phyloP scores from a whole-genome alignment of 1,284 basidiomycete species.

The Anthracocystis panici-leucophaei region DNA sequence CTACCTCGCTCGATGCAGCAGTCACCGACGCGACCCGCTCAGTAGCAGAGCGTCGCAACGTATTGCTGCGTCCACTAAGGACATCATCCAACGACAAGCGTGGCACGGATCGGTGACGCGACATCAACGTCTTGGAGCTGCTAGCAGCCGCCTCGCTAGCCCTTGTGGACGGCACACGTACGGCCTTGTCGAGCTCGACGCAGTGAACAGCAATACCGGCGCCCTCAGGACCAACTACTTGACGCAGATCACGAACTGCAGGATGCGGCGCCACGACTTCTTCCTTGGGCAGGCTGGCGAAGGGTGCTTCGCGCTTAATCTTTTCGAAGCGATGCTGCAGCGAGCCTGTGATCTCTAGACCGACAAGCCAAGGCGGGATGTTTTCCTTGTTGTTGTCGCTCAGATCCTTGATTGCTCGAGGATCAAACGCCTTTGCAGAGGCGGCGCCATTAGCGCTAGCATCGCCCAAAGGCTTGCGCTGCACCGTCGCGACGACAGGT shows the following conservation, averaged over 20 bases:
- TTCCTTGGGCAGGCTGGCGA: slow-evolving; percentile 12
- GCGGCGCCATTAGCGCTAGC: slow-evolving; percentile 18
- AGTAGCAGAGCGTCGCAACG: slow-evolving; percentile 37
- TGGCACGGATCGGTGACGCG: slow-evolving; percentile 42
- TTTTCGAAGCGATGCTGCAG: slow-evolving; percentile 22
- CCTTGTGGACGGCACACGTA: neutral
- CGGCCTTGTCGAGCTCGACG: slow-evolving; percentile 9
- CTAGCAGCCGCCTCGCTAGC: neutral
- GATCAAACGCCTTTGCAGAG: slow-evolving; percentile 17
- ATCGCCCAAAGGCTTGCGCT: slow-evolving; percentile 40
- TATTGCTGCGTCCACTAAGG: slow-evolving; percentile 36
- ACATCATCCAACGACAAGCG: slow-evolving; percentile 47
- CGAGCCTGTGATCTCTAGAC: neutral
- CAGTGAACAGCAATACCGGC: slow-evolving; percentile 29
- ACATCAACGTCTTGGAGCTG: slow-evolving; percentile 27
- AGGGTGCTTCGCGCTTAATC: slow-evolving; percentile 29
- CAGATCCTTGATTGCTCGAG: slow-evolving; percentile 27
- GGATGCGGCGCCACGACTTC: slow-evolving; percentile 11
- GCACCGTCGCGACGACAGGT: slow-evolving; percentile 1
- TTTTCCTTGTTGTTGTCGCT: slow-evolving; percentile 53
- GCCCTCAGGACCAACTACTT: slow-evolving; percentile 34
- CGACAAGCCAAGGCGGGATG: slow-evolving; percentile 45
- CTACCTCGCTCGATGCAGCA: slow-evolving; percentile 32
- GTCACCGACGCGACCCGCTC: slow-evolving; percentile 17
- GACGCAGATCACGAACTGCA: slow-evolving; percentile 30